These are phyloP conservation scores for Mycogone perniciosa DNA, from an alignment of 2,329 filamentous ascomycete genomes.

Conservation along the genomic window DNA sequence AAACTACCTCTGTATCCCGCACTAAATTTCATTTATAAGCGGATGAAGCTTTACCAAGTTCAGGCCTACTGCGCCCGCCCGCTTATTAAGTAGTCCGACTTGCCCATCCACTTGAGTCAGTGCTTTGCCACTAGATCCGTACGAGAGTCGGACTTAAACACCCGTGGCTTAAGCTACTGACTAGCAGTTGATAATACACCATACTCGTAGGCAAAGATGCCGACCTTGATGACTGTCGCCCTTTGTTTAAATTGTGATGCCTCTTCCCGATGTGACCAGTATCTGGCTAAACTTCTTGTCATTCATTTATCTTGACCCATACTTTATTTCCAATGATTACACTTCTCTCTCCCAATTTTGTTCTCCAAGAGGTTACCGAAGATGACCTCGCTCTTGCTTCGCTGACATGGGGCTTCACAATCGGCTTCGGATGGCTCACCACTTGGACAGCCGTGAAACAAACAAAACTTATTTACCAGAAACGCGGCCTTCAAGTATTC, in stretches of 20 bases:
- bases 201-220: background rate
- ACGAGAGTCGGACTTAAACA: no score
- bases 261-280: no score
- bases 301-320: background rate
- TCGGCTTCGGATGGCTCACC: conserved; percentile 4
- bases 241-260: background rate
- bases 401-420: conserved; percentile 4
- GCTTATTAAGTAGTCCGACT: no score
- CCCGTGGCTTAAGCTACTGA: no score
- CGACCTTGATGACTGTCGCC: background rate
- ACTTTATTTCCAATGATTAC: background rate
- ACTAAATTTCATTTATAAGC: no score
- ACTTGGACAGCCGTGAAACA: conserved; percentile 5
- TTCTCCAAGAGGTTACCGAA: background rate
- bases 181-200: no score
- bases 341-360: background rate
- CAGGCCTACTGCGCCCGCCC: no score
- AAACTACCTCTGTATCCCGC: no score
- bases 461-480: background rate
- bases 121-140: no score
- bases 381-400: conserved; percentile 4
- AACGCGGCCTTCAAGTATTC: conserved; percentile 7
- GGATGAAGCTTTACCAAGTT: no score
- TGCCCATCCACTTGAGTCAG: no score
- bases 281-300: no score